Evolutionary conservation across 805 yeast genomes (phyloP).

Genomic region (Zygosaccharomyces siamensis): DNA sequence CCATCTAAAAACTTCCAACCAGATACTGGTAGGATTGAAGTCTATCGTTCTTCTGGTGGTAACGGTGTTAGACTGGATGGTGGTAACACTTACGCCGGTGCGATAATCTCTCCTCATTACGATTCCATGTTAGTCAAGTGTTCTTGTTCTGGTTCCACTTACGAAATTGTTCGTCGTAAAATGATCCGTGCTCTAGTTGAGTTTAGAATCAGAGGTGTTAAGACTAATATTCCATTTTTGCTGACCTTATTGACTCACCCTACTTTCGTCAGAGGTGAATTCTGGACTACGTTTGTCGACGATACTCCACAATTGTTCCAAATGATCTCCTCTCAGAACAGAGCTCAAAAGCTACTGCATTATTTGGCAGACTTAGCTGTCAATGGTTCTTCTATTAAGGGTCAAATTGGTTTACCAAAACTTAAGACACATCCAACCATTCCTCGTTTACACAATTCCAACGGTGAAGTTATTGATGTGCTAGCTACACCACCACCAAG

Average conservation of each 20-base stretch:
- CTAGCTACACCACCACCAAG: constrained; percentile 49
- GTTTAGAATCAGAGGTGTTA: constrained; percentile 98
- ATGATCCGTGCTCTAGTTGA: constrained; percentile 96
- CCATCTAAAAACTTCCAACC: constrained; percentile 97
- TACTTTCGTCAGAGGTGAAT: constrained; percentile 75
- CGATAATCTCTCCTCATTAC: constrained; percentile 93
- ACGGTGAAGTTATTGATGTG: constrained; percentile 61
- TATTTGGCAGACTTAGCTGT: constrained; percentile 92
- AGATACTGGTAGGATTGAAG: constrained; percentile 97
- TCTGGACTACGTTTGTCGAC: constrained; percentile 98
- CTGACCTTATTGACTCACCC: constrained; percentile 87
- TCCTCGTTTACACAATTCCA: constrained; percentile 62
- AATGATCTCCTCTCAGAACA: constrained; percentile 90
- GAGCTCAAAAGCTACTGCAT: constrained; percentile 89
- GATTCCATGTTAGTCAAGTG: constrained; percentile 98
- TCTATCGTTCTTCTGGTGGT: constrained; percentile 97
- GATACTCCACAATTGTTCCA: constrained; percentile 95
- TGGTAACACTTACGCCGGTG: constrained; percentile 97
- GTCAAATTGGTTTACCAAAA: constrained; percentile 91
- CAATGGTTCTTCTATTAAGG: constrained; percentile 93
- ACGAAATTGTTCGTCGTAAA: constrained; percentile 94
- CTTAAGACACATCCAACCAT: constrained; percentile 67
- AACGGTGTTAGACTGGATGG: constrained; percentile 98
- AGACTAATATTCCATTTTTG: constrained; percentile 95
- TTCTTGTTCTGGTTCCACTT: constrained; percentile 94